These are phyloP conservation scores for Dicorynia guianensis DNA, from an alignment of 306 rosid genomes.

Conservation along the genomic window DNA sequence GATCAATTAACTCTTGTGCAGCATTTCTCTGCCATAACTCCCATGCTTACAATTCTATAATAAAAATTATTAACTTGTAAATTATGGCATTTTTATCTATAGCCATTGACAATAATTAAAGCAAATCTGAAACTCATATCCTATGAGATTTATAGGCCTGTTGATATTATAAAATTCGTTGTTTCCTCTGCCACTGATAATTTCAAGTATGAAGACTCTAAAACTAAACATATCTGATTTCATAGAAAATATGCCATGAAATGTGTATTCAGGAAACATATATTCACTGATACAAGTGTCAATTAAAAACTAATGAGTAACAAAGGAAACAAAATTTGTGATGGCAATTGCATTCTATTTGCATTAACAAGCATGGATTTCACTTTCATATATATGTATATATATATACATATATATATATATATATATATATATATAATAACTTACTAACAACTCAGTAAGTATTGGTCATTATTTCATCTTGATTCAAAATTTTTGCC, in stretches of 20 bases:
- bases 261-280: background rate
- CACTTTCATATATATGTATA: too few species aligned
- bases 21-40: constrained; percentile 26
- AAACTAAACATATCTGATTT: constrained; percentile 2
- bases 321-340: too few species aligned
- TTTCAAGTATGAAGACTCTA: background rate
- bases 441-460: background rate
- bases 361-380: too few species aligned
- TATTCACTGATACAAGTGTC: background rate
- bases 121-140: too few species aligned
- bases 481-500: background rate
- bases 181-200: constrained; percentile 1
- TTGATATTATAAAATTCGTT: background rate
- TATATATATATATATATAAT: too few species aligned
- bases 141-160: too few species aligned
- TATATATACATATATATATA: too few species aligned
- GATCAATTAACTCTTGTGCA: constrained; percentile 4
- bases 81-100: too few species aligned
- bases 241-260: background rate
- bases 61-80: background rate
- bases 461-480: background rate
- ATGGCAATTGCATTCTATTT: too few species aligned
- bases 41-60: constrained; percentile 27
- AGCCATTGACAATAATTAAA: too few species aligned
- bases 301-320: background rate